phyloP scores from a whole-genome alignment of 2,329 filamentous ascomycete genomes.

The Apiospora marii region DNA sequence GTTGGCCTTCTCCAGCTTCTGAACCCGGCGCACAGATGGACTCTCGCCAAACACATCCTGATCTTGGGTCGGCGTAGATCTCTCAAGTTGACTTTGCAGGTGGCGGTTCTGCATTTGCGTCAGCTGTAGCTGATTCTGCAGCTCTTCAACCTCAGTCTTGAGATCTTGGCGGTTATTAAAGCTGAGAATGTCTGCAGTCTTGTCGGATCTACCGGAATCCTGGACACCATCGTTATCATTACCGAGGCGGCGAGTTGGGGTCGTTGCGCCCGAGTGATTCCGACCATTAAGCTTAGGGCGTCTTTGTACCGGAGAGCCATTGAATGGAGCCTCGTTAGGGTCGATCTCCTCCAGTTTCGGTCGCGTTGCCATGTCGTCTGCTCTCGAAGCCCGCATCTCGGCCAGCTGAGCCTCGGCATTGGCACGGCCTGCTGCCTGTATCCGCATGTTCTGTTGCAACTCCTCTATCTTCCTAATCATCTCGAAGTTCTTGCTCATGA shows the following conservation, averaged over 20 bases:
- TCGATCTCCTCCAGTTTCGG: slow-evolving; percentile 88
- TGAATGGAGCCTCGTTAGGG: slow-evolving; percentile 78
- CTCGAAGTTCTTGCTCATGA: slow-evolving; percentile 78
- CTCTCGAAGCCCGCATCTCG: slow-evolving; percentile 77
- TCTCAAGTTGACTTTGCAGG: slow-evolving; percentile 85
- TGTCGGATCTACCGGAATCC: slow-evolving; percentile 85
- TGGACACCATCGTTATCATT: slow-evolving; percentile 68
- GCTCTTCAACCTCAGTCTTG: slow-evolving; percentile 87
- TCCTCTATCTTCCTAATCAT: slow-evolving; percentile 87
- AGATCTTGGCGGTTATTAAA: slow-evolving; percentile 92
- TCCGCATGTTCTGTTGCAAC: slow-evolving; percentile 84
- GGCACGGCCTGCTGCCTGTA: slow-evolving; percentile 80
- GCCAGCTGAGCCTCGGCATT: slow-evolving; percentile 85
- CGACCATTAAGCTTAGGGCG: slow-evolving; percentile 60
- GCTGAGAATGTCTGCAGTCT: slow-evolving; percentile 81
- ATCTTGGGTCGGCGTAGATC: slow-evolving; percentile 68
- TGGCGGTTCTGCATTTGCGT: slow-evolving; percentile 95
- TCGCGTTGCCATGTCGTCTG: slow-evolving; percentile 71
- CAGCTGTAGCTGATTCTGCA: slow-evolving; percentile 93
- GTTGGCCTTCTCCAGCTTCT: slow-evolving; percentile 93
- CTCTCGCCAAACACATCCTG: slow-evolving; percentile 72
- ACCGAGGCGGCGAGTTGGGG: slow-evolving; percentile 76
- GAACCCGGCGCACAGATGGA: slow-evolving; percentile 80
- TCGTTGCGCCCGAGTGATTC: slow-evolving; percentile 77
- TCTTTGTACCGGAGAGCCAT: slow-evolving; percentile 77